Conservation (phyloP, 2,329 filamentous ascomycete species). For the Leptographium lundbergii region DNA sequence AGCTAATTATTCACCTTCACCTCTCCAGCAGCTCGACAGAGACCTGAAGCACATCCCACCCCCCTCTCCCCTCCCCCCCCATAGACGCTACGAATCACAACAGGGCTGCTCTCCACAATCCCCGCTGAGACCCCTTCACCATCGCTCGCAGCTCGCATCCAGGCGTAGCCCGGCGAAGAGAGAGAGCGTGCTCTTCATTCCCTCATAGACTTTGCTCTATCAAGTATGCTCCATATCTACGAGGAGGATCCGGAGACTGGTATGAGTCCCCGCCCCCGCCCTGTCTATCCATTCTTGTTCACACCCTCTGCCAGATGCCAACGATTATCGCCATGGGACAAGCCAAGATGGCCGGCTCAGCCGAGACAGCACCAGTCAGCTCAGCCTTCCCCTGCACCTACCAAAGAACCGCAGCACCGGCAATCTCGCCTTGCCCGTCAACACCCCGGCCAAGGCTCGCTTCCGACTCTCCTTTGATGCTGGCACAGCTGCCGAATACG, state of each 20-base stretch:
- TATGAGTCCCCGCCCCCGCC: conserved; percentile 12
- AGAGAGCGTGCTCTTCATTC: background rate
- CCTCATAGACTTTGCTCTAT: conserved; percentile 8
- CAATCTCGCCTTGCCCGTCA: conserved; percentile 38
- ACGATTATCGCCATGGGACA: conserved; percentile 21
- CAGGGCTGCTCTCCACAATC: background rate
- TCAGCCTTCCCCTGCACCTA: conserved; percentile 35
- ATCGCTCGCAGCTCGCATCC: background rate
- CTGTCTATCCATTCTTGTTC: background rate
- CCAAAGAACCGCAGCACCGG: conserved; percentile 56
- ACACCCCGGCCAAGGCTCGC: conserved; percentile 44
- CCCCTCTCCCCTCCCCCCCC: background rate
- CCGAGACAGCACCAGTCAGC: conserved; percentile 20
- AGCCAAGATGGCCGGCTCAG: background rate
- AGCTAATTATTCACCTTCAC: background rate
- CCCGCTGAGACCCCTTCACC: background rate
- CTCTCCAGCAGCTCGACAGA: background rate
- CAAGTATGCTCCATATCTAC: conserved; percentile 34
- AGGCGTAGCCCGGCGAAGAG: background rate
- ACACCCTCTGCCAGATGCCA: conserved; percentile 22
- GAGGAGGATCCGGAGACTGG: conserved; percentile 29
- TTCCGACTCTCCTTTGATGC: conserved; percentile 69
- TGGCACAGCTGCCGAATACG: conserved; percentile 50
- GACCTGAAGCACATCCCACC: background rate
- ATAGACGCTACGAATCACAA: background rate